Evolutionary conservation across 345 rosid species (phyloP).

Genomic region (sweet orange (Citrus sinensis)): DVS_A1.0 CM039164.1:13901001-13901500

Average conservation of each 20-base stretch:
- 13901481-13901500: too few species aligned
- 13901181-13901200: neutral
- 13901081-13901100: neutral
- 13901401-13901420: too few species aligned
- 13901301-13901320: conserved; percentile 56
- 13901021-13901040: too few species aligned
- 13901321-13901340: neutral
- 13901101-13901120: neutral
- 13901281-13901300: conserved; percentile 35
- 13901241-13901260: neutral
- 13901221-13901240: conserved; percentile 15
- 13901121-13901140: conserved; percentile 10
- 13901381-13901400: neutral
- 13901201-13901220: conserved; percentile 41
- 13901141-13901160: neutral
- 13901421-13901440: too few species aligned
- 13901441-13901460: too few species aligned
- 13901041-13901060: too few species aligned
- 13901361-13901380: neutral
- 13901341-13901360: neutral
- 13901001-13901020: too few species aligned
- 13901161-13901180: neutral
- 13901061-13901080: neutral
- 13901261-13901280: conserved; percentile 43
- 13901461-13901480: too few species aligned